These are phyloP conservation scores for Aspergillus ustus DNA, from an alignment of 2,329 filamentous ascomycete species.

Conservation along the genomic window DNA sequence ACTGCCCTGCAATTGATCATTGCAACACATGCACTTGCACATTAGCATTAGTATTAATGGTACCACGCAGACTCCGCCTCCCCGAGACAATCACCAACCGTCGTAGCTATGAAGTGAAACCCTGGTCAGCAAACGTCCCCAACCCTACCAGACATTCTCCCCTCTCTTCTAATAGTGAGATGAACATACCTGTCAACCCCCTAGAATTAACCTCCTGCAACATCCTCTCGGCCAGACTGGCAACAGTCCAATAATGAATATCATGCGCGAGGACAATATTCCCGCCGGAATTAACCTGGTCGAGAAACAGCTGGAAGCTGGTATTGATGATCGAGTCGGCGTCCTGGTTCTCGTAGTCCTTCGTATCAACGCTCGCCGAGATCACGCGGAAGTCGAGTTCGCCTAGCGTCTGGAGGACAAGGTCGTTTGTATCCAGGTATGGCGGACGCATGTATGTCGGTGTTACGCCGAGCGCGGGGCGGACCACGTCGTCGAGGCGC, in stretches of 20 bases:
- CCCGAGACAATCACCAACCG: constrained; percentile 62
- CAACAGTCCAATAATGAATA: constrained; percentile 41
- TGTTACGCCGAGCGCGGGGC: constrained; percentile 45
- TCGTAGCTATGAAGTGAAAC: constrained; percentile 45
- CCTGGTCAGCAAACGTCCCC: neutral
- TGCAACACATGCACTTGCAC: too few species aligned
- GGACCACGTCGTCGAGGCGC: constrained; percentile 45
- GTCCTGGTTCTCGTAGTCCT: constrained; percentile 46
- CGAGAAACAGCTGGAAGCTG: constrained; percentile 37
- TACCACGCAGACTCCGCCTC: constrained; percentile 62
- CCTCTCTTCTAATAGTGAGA: too few species aligned
- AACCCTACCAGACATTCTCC: too few species aligned
- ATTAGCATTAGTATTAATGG: neutral
- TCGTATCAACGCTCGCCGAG: constrained; percentile 46
- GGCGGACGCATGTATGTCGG: constrained; percentile 56
- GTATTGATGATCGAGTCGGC: constrained; percentile 28
- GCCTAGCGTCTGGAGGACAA: constrained; percentile 40
- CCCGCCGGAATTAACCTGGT: constrained; percentile 36
- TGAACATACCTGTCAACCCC: constrained; percentile 43
- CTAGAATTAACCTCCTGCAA: constrained; percentile 42
- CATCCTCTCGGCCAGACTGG: constrained; percentile 36
- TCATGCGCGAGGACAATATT: constrained; percentile 43
- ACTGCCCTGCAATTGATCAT: too few species aligned
- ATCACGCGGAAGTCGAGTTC: constrained; percentile 53
- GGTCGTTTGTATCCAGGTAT: constrained; percentile 41